Evolutionary conservation across 192 early-diverging fungal genomes (phyloP), one percentile per base, ranked within the genome.

Genomic region (Backusella luteola): DNA sequence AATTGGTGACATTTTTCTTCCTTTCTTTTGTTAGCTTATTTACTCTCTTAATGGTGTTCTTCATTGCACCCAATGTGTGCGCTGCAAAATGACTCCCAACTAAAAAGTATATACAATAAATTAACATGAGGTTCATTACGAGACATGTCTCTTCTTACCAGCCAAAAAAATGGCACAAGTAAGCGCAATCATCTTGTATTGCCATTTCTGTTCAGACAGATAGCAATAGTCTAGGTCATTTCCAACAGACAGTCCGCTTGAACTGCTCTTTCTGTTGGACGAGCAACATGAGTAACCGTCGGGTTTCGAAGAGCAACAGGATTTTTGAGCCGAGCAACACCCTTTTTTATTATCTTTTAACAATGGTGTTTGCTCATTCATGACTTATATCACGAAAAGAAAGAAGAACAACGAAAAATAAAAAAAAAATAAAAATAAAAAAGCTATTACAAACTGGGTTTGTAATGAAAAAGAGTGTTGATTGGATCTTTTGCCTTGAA

Each of bases 21-120:
- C 7, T 36, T 69, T 12, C 34, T 21, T 8, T 32, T 41, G n/a
- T 69, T 38, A 41, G 35, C 7, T 35, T n/a, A 21, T 69, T 73
- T 89, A 91, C 93, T 85, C 92, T 87, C 73, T 93, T 94, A 66
- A 94, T 83, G 15, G 89, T 93, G 42, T 88, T 87, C 71, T 94
- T 94, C 76, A 94, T 77, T 21, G 92, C 90, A 9, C 93, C 89
- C 26, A 93, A 84, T 73, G 92, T 91, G 63, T 93, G 93, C 12
- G 88, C 85, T 7, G 91, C 90, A 79, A 90, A 94, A 80, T 94
- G 93, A 53, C 87, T 91, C 32, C 92, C 92, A 71, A 94, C 86
- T 91, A 70, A 35, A 67, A 56, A 9, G 32, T 5, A 26, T 0
- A 19, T 0, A 19, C 4, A 15, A 67, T 14, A 8, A 67, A 34